Base-by-base conservation (phyloP, 306 rosid species). In the Sicyos baderoa region DNA sequence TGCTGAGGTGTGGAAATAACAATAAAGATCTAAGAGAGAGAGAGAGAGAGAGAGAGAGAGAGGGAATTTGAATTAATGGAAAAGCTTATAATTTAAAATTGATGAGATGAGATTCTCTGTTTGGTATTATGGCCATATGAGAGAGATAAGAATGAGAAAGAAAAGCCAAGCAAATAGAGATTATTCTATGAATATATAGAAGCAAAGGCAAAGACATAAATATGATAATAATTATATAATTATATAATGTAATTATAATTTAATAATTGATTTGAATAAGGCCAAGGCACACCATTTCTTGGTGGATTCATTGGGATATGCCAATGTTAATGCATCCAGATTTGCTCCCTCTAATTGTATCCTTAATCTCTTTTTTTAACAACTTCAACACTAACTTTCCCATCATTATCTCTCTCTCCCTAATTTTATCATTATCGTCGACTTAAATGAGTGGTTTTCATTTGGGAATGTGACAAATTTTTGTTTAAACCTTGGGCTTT, bases 281-380 rank as follows among this genome's bases (percentile, higher is more conserved):
- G 48, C 67, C 67, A 60, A 60, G 17, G 10, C 44, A 60, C 4
- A 18, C 21, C 51, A 37, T 64, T 42, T 64, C 4, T 44, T 6
- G 27, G 45, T 64, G 49, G 21, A 64, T 44, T 27, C 70, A 64
- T 64, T 64, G 70, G 47, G 70, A 64, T 44, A 64, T 11, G 54
- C 45, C 70, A 64, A 64, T 40, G 32, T 63, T 63, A 63, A 63
- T 64, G 54, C 53, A 19, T 64, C 35, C 53, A 64, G 18, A 63
- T 63, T 63, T 64, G 70, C 35, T 64, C 35, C 70, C 70, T 64
- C 9, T 62, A 51, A 62, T 62, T 62, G 17, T n/a, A 25, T 40
- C 51, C 18, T 23, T 61, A 56, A 13, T 62, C 51, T n/a, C 68
- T 62, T 32, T 32, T 32, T 32, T 32, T 2, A 32, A 32, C 37